Percentiles rank a stretch among this genome's conserved stretches.
Conservation (phyloP, 164 flowering plant genomes). For the Dillenia suffruticosa region DNA sequence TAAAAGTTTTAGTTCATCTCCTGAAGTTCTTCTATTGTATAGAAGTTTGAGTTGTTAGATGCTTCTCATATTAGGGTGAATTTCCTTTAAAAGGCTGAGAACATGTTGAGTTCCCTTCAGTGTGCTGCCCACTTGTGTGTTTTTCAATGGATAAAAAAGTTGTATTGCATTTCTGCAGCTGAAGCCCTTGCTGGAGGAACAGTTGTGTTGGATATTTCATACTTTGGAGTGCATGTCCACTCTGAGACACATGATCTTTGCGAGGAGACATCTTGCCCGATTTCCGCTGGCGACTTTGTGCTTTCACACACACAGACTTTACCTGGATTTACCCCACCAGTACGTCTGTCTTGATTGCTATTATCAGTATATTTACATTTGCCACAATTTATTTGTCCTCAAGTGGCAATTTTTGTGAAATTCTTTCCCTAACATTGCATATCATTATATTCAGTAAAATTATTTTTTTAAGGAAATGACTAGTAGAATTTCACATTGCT, state of each 20-base stretch:
- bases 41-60: no score
- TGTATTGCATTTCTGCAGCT: slow-evolving; percentile 16
- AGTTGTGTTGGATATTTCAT: slow-evolving; percentile 29
- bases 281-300: slow-evolving; percentile 27
- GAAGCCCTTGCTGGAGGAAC: slow-evolving; percentile 32
- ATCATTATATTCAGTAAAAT: background rate
- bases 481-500: no score
- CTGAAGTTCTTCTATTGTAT: no score
- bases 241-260: slow-evolving; percentile 37
- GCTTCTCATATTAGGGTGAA: no score
- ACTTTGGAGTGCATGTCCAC: slow-evolving; percentile 30
- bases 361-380: no score
- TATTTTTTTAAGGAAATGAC: no score
- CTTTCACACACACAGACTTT: slow-evolving; percentile 30
- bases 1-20: no score
- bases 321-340: slow-evolving; percentile 32
- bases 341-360: slow-evolving; percentile 9
- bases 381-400: no score
- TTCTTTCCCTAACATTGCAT: background rate
- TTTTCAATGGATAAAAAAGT: background rate
- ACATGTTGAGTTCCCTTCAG: background rate
- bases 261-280: slow-evolving; percentile 28
- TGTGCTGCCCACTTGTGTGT: no score
- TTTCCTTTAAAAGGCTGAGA: background rate
- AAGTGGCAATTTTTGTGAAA: no score